Evolutionary conservation across 345 rosid species (phyloP).

Genomic region (Alliaria petiolata): DNA sequence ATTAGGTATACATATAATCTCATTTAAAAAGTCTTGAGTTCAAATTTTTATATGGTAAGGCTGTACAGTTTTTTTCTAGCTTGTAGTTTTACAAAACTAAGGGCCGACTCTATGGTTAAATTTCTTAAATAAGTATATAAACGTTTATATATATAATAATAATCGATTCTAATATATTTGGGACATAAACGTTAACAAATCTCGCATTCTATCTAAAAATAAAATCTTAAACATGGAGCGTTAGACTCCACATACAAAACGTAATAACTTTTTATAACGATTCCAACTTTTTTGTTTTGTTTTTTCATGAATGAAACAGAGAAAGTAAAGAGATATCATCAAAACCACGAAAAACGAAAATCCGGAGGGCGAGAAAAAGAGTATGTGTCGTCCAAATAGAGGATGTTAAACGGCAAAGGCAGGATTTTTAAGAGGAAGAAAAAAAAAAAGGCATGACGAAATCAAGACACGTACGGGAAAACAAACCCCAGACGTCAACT

Average conservation of each 20-base stretch:
- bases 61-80: no score
- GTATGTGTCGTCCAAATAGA: constrained; percentile 22
- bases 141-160: no score
- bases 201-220: not conserved
- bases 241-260: not conserved
- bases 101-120: no score
- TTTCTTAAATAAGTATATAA: no score
- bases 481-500: constrained; percentile 29
- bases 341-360: not conserved
- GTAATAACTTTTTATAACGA: not conserved
- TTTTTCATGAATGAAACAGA: not conserved
- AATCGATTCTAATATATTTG: no score
- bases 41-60: no score
- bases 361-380: not conserved
- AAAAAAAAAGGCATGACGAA: not conserved
- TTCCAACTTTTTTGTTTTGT: not conserved
- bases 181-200: no score
- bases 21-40: no score
- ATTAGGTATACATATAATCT: no score
- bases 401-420: constrained; percentile 29
- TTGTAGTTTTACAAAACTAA: no score
- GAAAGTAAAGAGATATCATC: not conserved
- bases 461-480: constrained; percentile 29
- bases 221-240: not conserved
- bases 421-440: not conserved